Evolutionary conservation across 768 basidiomycete genomes (phyloP).

Genomic region (Lactifluus piperatus): DNA sequence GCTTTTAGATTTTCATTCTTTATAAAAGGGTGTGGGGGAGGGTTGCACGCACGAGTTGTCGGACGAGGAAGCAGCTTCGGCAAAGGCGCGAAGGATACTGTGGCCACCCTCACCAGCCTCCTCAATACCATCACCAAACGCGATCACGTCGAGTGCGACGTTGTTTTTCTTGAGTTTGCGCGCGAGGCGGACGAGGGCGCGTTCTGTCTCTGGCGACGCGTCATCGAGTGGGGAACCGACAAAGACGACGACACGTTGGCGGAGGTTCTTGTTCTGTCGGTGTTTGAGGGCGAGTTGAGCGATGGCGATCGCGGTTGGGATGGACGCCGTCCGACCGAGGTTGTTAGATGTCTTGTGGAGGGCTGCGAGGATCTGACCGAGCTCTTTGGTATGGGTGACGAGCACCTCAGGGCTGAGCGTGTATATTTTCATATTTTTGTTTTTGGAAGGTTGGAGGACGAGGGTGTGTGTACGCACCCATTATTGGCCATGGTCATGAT

Average conservation of each 20-base stretch:
- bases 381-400: conserved; percentile 90
- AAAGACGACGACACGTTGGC: conserved; percentile 92
- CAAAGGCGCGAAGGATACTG: conserved; percentile 67
- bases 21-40: too few species aligned
- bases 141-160: conserved; percentile 86
- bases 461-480: conserved; percentile 44
- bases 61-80: conserved; percentile 69
- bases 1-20: too few species aligned
- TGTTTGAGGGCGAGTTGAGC: conserved; percentile 97
- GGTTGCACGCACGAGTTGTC: conserved; percentile 72
- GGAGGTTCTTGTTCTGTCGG: conserved; percentile 95
- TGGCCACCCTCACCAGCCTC: conserved; percentile 47
- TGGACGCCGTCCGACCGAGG: conserved; percentile 76
- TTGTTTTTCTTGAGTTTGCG: conserved; percentile 99
- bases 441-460: too few species aligned
- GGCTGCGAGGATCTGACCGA: conserved; percentile 82
- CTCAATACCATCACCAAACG: conserved; percentile 85
- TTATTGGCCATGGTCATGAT: conserved; percentile 98
- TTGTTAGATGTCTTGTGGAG: conserved; percentile 62
- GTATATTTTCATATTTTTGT: too few species aligned
- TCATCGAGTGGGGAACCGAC: conserved; percentile 83
- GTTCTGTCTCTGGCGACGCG: conserved; percentile 61
- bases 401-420: conserved; percentile 78
- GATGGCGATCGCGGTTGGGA: conserved; percentile 84
- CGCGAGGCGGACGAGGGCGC: conserved; percentile 71